These are phyloP conservation scores for Nannizziopsis arthrosporioides DNA, from an alignment of 2,329 filamentous ascomycete genomes.

Conservation along the genomic window DNA sequence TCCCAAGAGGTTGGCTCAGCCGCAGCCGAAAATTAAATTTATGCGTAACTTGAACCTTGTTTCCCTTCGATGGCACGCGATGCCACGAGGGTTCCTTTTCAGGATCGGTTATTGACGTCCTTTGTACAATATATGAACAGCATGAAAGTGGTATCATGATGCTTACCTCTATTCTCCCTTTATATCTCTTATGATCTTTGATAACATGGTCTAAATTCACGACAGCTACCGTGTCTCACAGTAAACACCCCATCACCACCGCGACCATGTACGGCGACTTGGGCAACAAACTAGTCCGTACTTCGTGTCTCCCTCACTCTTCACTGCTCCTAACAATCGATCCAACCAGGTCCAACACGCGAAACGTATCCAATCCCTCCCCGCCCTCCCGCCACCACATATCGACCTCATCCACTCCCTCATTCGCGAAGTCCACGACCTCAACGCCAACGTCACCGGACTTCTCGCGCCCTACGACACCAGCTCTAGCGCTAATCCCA, in stretches of 20 bases:
- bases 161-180: too few relatives aligned
- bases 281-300: constrained; percentile 60
- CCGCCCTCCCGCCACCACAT: constrained; percentile 81
- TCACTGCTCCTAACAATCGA: constrained; percentile 8
- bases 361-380: constrained; percentile 80
- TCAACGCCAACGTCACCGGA: constrained; percentile 71
- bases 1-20: too few relatives aligned
- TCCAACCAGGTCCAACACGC: constrained; percentile 70
- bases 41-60: too few relatives aligned
- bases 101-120: too few relatives aligned
- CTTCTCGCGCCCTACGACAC: constrained; percentile 69
- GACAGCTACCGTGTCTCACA: not conserved
- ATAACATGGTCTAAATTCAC: not conserved
- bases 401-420: constrained; percentile 80
- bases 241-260: constrained; percentile 6
- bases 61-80: too few relatives aligned
- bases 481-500: not conserved
- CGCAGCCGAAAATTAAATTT: too few relatives aligned
- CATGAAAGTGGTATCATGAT: too few relatives aligned
- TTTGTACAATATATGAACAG: too few relatives aligned
- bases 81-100: too few relatives aligned
- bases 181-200: too few relatives aligned
- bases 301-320: not conserved
- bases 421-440: constrained; percentile 81
- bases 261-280: constrained; percentile 70